Base-by-base conservation (phyloP, 768 basidiomycete genomes). In the Panaeolus papilionaceus region DNA sequence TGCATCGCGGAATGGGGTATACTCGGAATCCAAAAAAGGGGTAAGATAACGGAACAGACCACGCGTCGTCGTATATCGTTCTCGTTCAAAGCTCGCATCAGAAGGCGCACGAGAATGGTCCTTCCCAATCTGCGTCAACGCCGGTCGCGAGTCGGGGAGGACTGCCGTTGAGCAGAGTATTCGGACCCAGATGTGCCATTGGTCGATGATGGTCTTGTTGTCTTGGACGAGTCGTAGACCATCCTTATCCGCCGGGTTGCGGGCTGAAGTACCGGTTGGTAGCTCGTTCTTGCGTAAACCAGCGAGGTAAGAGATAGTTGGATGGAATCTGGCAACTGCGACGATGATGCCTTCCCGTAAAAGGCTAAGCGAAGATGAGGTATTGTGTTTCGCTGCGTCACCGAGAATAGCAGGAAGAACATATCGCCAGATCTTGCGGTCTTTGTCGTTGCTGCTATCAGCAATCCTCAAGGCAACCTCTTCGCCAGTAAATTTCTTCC, bases 171-270 rank as follows among this genome's bases (percentile, higher is more conserved):
- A 86, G 70, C 92, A 95, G n/a, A 97, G 83, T 23, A 92, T 84
- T 69, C 92, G 92, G 64, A 94, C 83, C 94, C 94, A 95, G 23
- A 89, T 79, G 67, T 91, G 85, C 94, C 94, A 95, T 76, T 95
- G 93, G 49, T 89, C 88, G 38, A 93, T 83, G 20, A 88, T 75
- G 16, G 75, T 74, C 72, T 82, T 87, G 71, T 89, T 88, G 6
- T 92, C 92, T 42, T 79, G 77, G 12, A 90, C 79, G 7, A 84
- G 69, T 63, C 84, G 87, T 28, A 81, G 72, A 0, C 86, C 86
- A 66, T 90, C 88, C 62, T 82, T 83, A 61, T 90, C 90, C 0
- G 74, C 68, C 12, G 75, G 72, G 49, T 78, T 77, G 5, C 78
- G 75, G 3, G 77, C 75, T 45, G 84, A 73, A 20, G 83, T 78